phyloP scores from a whole-genome alignment of 139 green algal genomes.

The Tetraselmis chui region DNA sequence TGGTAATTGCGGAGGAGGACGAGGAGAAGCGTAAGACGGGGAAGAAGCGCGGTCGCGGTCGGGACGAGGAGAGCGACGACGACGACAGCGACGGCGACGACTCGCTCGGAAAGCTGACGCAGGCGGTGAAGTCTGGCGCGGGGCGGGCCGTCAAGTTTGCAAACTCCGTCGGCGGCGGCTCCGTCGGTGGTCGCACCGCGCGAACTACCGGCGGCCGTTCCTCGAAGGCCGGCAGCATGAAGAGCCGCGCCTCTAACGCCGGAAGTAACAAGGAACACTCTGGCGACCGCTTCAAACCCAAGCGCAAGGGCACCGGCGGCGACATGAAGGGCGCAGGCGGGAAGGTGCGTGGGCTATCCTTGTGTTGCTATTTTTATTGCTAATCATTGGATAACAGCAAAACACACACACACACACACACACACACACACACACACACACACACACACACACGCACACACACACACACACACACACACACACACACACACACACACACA shows the following conservation, averaged over 20 bases:
- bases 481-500: background rate
- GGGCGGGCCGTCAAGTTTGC: background rate
- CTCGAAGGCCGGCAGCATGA: background rate
- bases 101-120: background rate
- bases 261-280: conserved; percentile 37
- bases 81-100: background rate
- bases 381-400: too few relatives aligned
- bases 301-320: conserved; percentile 44
- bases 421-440: conserved; percentile 8
- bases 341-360: too few relatives aligned
- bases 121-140: background rate
- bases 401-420: too few relatives aligned
- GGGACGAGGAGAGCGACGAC: background rate
- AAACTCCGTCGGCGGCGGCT: background rate
- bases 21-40: conserved; percentile 16
- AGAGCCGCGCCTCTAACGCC: conserved; percentile 1
- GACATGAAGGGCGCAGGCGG: conserved; percentile 60
- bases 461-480: conserved; percentile 7
- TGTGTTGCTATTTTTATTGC: too few relatives aligned
- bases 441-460: conserved; percentile 13
- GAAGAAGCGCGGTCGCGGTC: background rate
- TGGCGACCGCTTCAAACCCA: conserved; percentile 65
- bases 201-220: background rate
- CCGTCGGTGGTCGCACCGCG: background rate
- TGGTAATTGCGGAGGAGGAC: conserved; percentile 64